Evolutionary conservation across 306 rosid species (phyloP).

Genomic region (Lathyrus oleraceus): DNA sequence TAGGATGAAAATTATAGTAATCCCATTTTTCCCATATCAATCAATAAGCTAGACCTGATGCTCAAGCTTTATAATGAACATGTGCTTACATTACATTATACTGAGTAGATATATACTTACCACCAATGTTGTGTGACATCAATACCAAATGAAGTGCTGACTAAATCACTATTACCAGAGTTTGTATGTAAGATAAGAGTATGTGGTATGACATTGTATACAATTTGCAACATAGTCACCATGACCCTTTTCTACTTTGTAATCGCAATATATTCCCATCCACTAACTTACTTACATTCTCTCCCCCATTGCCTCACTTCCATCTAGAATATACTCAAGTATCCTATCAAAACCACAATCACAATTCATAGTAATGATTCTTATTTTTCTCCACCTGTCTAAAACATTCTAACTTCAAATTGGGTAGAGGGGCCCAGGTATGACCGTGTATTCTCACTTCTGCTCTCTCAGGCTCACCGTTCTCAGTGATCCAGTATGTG

Average conservation of each 20-base stretch:
- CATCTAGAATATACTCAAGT: background rate
- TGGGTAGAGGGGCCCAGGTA: background rate
- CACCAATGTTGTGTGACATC: background rate
- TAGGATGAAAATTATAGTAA: background rate
- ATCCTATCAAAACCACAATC: background rate
- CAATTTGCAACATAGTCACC: background rate
- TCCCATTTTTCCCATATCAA: slow-evolving; percentile 10
- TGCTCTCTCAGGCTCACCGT: background rate
- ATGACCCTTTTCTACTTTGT: too few species aligned
- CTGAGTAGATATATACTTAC: background rate
- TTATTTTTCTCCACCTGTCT: background rate
- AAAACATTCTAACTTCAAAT: background rate
- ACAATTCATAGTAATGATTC: background rate
- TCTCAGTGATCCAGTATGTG: background rate
- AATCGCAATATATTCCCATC: too few species aligned
- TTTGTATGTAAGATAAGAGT: background rate
- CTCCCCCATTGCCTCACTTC: background rate
- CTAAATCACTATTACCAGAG: background rate
- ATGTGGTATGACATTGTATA: background rate
- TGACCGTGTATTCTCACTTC: background rate
- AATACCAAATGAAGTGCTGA: background rate
- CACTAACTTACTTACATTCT: too few species aligned
- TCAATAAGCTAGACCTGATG: slow-evolving; percentile 1
- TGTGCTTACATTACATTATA: background rate
- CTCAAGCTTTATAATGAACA: slow-evolving; percentile 3